phyloP scores from a whole-genome alignment of 164 flowering plant genomes.

The Platanus orientalis region DNA sequence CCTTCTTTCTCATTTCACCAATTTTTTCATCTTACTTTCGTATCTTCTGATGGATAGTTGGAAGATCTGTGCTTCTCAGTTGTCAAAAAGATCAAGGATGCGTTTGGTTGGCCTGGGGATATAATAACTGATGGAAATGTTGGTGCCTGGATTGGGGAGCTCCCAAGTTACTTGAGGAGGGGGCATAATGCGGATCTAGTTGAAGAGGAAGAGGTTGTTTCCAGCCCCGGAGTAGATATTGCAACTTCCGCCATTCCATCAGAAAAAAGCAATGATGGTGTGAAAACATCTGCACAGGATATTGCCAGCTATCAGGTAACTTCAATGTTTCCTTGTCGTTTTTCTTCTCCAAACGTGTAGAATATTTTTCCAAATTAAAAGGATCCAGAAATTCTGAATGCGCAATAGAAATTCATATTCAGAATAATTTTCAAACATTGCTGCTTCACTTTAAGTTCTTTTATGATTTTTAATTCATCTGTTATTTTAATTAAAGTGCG shows the following conservation, averaged over 20 bases:
- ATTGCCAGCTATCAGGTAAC: constrained; percentile 86
- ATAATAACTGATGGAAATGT: constrained; percentile 27
- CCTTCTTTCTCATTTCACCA: neutral
- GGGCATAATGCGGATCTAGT: constrained; percentile 12
- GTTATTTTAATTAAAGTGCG: too few species aligned
- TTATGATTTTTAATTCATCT: too few species aligned
- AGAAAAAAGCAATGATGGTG: constrained; percentile 26
- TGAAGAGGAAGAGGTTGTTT: constrained; percentile 18
- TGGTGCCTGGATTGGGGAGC: constrained; percentile 76
- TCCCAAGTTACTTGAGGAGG: constrained; percentile 50
- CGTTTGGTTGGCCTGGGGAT: constrained; percentile 65
- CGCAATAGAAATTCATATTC: too few species aligned
- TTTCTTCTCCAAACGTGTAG: neutral
- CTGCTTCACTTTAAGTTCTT: too few species aligned
- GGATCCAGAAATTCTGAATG: too few species aligned
- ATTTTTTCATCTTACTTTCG: constrained; percentile 4
- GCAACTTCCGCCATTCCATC: constrained; percentile 12
- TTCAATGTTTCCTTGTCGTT: neutral
- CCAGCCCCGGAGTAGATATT: constrained; percentile 16
- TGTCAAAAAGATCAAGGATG: constrained; percentile 53
- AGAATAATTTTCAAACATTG: too few species aligned
- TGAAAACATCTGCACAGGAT: constrained; percentile 43
- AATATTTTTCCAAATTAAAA: too few species aligned
- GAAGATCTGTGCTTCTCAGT: constrained; percentile 49
- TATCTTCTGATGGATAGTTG: constrained; percentile 35